A percentile compares a stretch with the other conserved stretches of the same genome.
Evolutionary conservation across 2,329 filamentous ascomycete species (phyloP).

Genomic region (Pleoardoris graminearum): DNA sequence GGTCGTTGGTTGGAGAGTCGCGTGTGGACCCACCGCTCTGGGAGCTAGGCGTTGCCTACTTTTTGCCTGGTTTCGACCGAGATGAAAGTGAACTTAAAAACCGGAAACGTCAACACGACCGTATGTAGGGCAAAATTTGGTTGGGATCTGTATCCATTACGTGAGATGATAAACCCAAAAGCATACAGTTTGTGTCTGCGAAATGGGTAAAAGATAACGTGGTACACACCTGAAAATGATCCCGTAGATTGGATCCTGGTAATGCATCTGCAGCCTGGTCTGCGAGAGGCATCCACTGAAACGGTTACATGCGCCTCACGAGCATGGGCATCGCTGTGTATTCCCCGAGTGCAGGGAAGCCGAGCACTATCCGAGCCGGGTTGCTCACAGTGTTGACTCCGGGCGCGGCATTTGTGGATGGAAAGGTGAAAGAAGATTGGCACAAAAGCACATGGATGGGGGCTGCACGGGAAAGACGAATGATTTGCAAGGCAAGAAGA

Average conservation of each 20-base stretch:
- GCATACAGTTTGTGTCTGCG: neutral
- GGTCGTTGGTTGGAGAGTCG: slow-evolving; percentile 2
- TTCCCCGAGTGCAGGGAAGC: slow-evolving; percentile 1
- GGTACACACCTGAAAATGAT: slow-evolving; percentile 1
- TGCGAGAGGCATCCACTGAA: slow-evolving; percentile 2
- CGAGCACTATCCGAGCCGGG: neutral
- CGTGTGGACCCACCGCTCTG: slow-evolving; percentile 7
- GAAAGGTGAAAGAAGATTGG: neutral
- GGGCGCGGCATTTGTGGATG: neutral
- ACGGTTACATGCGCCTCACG: slow-evolving; percentile 13
- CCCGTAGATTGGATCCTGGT: neutral
- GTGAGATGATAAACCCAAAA: neutral
- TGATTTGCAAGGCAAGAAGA: neutral
- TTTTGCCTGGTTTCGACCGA: slow-evolving; percentile 5
- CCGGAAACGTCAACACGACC: neutral
- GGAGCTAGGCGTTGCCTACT: slow-evolving; percentile 10
- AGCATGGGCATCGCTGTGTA: neutral
- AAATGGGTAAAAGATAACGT: neutral
- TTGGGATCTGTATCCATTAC: neutral
- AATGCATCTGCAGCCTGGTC: slow-evolving; percentile 1
- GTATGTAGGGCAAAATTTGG: neutral
- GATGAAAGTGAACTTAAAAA: neutral
- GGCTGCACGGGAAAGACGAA: neutral
- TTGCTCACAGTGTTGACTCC: neutral
- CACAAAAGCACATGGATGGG: neutral